phyloP scores from a whole-genome alignment of 495 filamentous ascomycete species.

The Lindgomyces ingoldianus region DNA sequence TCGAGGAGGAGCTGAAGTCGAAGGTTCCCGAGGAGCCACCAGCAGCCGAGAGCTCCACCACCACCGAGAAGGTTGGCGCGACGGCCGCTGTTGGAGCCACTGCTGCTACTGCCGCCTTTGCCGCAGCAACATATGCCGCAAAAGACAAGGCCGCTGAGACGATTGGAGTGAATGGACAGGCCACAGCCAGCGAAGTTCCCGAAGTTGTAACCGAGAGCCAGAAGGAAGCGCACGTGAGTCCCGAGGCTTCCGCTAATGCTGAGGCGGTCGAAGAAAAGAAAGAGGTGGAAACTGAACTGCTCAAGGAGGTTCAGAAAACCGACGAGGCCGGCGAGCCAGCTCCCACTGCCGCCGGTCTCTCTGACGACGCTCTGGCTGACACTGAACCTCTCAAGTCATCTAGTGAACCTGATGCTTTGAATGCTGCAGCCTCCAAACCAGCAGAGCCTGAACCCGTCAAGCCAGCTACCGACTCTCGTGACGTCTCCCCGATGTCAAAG shows the following conservation, averaged over 20 bases:
- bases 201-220: conserved; percentile 69
- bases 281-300: conserved; percentile 57
- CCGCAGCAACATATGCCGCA: conserved; percentile 32
- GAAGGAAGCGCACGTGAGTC: conserved; percentile 56
- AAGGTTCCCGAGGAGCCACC: conserved; percentile 33
- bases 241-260: conserved; percentile 61
- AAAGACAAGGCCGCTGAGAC: conserved; percentile 34
- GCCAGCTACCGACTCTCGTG: conserved; percentile 29
- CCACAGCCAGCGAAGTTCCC: conserved; percentile 54
- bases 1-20: conserved; percentile 30
- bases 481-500: conserved; percentile 44
- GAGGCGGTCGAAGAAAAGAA: conserved; percentile 76
- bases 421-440: conserved; percentile 13
- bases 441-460: not conserved
- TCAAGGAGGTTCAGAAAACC: conserved; percentile 32
- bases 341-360: conserved; percentile 27
- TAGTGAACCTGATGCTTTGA: conserved; percentile 27
- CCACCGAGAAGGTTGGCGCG: not conserved
- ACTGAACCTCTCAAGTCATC: conserved; percentile 35
- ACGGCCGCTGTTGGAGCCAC: conserved; percentile 10
- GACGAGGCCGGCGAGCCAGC: conserved; percentile 42
- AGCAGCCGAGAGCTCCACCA: conserved; percentile 35
- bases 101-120: conserved; percentile 15
- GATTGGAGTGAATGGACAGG: conserved; percentile 25
- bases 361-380: conserved; percentile 29